These are phyloP conservation scores for Nicotiana noctiflora DNA, from an alignment of 257 asterid species.

Conservation along the genomic window DNA sequence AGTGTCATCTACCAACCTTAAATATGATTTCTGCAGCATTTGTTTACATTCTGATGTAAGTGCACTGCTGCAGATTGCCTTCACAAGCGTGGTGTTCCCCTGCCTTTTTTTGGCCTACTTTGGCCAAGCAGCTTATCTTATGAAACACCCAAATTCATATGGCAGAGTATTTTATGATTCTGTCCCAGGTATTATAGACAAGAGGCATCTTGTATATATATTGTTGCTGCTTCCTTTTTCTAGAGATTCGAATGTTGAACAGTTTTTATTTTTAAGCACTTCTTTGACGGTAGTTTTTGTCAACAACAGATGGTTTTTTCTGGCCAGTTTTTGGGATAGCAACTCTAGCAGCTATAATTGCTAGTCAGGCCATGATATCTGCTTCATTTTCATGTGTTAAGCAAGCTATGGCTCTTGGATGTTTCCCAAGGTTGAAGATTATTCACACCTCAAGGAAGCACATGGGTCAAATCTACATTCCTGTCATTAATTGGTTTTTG, in stretches of 20 bases:
- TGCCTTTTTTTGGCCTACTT: constrained; percentile 91
- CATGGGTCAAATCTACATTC: constrained; percentile 98
- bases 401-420: constrained; percentile 97
- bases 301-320: constrained; percentile 56
- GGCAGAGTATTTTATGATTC: constrained; percentile 66
- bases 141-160: constrained; percentile 59
- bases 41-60: constrained; percentile 8
- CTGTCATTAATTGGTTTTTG: constrained; percentile 85
- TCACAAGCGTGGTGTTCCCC: constrained; percentile 75
- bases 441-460: constrained; percentile 80
- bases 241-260: background rate
- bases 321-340: constrained; percentile 93
- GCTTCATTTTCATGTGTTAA: constrained; percentile 95
- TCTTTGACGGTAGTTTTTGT: constrained; percentile 15
- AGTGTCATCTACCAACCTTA: background rate
- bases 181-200: constrained; percentile 61
- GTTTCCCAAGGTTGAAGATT: constrained; percentile 94
- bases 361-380: constrained; percentile 99
- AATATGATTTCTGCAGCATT: background rate
- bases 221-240: background rate
- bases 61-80: constrained; percentile 64
- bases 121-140: constrained; percentile 97
- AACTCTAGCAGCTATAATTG: constrained; percentile 85
- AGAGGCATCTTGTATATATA: background rate
- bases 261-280: background rate